These are phyloP conservation scores for Chloroidium sp. DNA, from an alignment of 163 green algal species.

Conservation along the genomic window DNA sequence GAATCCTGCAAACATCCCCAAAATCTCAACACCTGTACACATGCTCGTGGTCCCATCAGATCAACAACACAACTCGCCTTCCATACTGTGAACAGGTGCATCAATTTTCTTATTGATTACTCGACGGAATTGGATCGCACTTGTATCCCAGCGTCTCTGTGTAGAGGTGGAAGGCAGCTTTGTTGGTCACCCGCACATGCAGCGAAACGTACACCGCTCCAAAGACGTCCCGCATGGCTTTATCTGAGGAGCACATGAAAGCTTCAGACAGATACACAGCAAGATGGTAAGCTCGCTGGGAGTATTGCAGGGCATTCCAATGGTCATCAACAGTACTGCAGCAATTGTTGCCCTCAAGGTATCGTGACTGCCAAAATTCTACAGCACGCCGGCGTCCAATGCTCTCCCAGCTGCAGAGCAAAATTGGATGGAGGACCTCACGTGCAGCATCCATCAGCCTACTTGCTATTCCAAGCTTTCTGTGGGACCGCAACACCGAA, in stretches of 20 bases:
- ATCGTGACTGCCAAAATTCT: not conserved
- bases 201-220: conserved; percentile 86
- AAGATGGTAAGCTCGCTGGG: not conserved
- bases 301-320: not conserved
- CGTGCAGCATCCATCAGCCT: conserved; percentile 91
- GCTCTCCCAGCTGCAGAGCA: too few relatives aligned
- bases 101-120: too few relatives aligned
- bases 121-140: conserved; percentile 34
- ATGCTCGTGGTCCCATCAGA: too few relatives aligned
- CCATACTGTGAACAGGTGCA: not conserved
- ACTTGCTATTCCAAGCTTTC: conserved; percentile 93
- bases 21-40: not conserved
- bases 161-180: conserved; percentile 93
- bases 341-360: not conserved
- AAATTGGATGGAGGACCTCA: conserved; percentile 29
- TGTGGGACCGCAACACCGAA: conserved; percentile 83
- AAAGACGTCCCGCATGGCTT: conserved; percentile 90
- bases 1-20: conserved; percentile 49
- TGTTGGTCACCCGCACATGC: conserved; percentile 95
- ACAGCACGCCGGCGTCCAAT: too few relatives aligned
- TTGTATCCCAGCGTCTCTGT: conserved; percentile 87
- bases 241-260: conserved; percentile 50
- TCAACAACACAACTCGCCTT: too few relatives aligned
- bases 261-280: not conserved
- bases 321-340: not conserved